phyloP scores from a whole-genome alignment of 345 rosid species.

The Kernera saxatilis region DNA sequence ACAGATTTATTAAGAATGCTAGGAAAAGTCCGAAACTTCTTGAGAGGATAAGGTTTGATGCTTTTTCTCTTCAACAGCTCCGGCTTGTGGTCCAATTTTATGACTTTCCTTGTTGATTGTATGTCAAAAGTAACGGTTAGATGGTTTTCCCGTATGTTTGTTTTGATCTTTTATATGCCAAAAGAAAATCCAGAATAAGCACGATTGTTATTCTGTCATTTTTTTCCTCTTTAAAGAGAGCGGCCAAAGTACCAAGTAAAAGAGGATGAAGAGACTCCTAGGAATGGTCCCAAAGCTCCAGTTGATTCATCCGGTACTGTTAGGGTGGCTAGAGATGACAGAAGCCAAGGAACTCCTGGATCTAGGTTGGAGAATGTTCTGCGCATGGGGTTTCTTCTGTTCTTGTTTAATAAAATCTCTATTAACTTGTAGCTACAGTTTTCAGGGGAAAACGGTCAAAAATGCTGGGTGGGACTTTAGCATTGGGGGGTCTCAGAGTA shows the following conservation, averaged over 20 bases:
- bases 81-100: not conserved
- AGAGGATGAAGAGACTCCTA: slow-evolving; percentile 61
- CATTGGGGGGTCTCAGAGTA: slow-evolving; percentile 60
- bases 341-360: slow-evolving; percentile 55
- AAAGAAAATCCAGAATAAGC: slow-evolving; percentile 28
- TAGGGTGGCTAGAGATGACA: slow-evolving; percentile 60
- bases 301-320: slow-evolving; percentile 65
- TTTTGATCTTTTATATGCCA: slow-evolving; percentile 17
- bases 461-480: slow-evolving; percentile 95
- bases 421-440: slow-evolving; percentile 37
- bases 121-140: slow-evolving; percentile 21
- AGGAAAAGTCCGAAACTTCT: slow-evolving; percentile 81
- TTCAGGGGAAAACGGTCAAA: slow-evolving; percentile 54
- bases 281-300: slow-evolving; percentile 38
- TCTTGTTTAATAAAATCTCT: slow-evolving; percentile 11
- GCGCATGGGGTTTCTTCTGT: slow-evolving; percentile 6
- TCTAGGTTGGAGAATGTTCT: slow-evolving; percentile 50
- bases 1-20: slow-evolving; percentile 71
- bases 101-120: not conserved
- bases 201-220: slow-evolving; percentile 19
- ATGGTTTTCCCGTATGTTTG: slow-evolving; percentile 12
- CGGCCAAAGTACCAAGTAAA: slow-evolving; percentile 71
- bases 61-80: slow-evolving; percentile 13
- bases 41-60: slow-evolving; percentile 84
- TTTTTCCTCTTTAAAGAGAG: slow-evolving; percentile 54